These are phyloP conservation scores for Pleurotus tuoliensis DNA, from an alignment of 768 basidiomycete genomes.

Conservation along the genomic window DNA sequence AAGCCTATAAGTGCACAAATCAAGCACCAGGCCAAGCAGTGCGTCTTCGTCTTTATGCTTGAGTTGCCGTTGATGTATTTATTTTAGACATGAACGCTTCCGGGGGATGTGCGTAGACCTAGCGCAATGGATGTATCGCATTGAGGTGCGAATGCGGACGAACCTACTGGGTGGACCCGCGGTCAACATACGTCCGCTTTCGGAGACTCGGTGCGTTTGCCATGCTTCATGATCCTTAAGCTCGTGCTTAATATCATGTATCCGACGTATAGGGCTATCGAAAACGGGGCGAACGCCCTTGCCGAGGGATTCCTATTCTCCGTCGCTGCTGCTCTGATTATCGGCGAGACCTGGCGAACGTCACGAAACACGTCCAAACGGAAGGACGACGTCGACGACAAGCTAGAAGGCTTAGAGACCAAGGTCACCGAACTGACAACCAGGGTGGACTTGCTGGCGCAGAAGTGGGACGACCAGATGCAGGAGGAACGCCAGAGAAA, in stretches of 20 bases:
- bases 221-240: background rate
- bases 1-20: conserved; percentile 73
- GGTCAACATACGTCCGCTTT: conserved; percentile 68
- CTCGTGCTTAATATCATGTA: too few relatives aligned
- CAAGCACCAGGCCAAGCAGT: conserved; percentile 73
- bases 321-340: conserved; percentile 69
- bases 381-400: conserved; percentile 70
- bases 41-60: conserved; percentile 19
- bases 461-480: conserved; percentile 39
- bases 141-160: conserved; percentile 68
- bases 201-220: conserved; percentile 60
- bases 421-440: conserved; percentile 42
- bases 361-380: conserved; percentile 67
- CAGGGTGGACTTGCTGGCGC: conserved; percentile 36
- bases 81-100: conserved; percentile 66
- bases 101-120: conserved; percentile 66
- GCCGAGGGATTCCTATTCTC: conserved; percentile 83
- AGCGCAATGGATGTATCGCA: conserved; percentile 74
- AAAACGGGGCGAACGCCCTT: conserved; percentile 79
- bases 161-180: conserved; percentile 76
- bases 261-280: conserved; percentile 57
- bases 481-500: conserved; percentile 46
- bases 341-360: conserved; percentile 74
- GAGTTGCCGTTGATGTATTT: background rate
- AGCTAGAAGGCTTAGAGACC: conserved; percentile 53